Base-by-base conservation (phyloP, 2,329 filamentous ascomycete genomes). In the Trichoderma sp. region DNA sequence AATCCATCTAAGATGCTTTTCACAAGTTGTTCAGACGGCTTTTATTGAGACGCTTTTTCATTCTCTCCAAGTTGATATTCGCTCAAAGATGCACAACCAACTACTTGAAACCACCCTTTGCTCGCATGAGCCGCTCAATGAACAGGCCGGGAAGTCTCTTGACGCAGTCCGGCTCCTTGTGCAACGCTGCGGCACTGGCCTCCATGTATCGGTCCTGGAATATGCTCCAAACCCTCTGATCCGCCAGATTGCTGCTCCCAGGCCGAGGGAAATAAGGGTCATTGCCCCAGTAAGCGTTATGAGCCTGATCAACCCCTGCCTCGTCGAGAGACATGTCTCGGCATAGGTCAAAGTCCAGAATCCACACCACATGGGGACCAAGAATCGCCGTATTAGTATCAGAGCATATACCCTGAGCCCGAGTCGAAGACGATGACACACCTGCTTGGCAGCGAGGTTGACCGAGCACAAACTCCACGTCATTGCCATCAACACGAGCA, bases 381-480 rank as follows among this genome's bases (percentile, higher is more conserved):
- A 82, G 69, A 14, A 48, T 12, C n/a, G 39, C 5, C 2, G 6
- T 55, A 45, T n/a, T 57, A 39, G 34, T 30, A 60, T 43, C 21
- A 10, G 7, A 24, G 5, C 10, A 15, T 12, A 12, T n/a, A 19
- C 12, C 43, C 3, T 19, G 15, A 12, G 24, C 3, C 6, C 19
- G 6, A 14, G 15, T 34, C 47, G n/a, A 12, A 2, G 6, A 17
- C 30, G 12, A 54, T 3, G n/a, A 54, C 3, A 14, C 21, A 21
- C 19, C 19, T 0, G 28, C 5, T 50, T 43, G 19, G 47, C 2
- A 55, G 61, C 71, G 67, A 21, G 67, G 57, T 1, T 67, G 69
- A 7, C 71, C 80, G 2, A 87, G 77, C 0, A 87, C 84, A 68
- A 85, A 86, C 56, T 87, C 82, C 2, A 87, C 76, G 52, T 85